Conservation (phyloP, 495 filamentous ascomycete genomes). For the Penicillium bovifimosum region DNA sequence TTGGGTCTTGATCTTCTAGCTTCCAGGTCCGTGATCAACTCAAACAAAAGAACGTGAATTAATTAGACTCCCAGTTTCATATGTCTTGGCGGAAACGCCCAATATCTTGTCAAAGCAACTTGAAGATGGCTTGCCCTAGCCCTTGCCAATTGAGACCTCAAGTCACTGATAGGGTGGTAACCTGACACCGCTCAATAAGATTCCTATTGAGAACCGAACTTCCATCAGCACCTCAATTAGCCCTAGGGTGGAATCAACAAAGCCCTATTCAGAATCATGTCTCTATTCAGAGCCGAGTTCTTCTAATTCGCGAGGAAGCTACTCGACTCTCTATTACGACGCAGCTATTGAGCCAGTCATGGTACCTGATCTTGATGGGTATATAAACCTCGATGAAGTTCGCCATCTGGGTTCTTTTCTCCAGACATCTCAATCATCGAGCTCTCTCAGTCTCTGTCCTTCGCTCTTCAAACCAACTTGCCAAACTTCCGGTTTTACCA, state of each 20-base stretch:
- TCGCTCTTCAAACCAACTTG: constrained; percentile 1
- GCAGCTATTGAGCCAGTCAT: not conserved
- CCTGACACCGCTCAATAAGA: not conserved
- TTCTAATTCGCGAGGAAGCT: constrained; percentile 1
- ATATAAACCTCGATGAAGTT: not conserved
- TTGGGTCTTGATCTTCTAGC: not conserved
- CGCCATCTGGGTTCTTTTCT: not conserved
- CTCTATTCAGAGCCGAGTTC: not conserved
- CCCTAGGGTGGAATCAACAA: not conserved
- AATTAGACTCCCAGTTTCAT: not conserved
- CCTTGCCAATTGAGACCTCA: not conserved
- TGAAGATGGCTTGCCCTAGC: not conserved
- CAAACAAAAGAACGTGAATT: not conserved
- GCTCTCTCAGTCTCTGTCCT: constrained; percentile 12
- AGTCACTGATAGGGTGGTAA: not conserved
- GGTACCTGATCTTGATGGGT: not conserved
- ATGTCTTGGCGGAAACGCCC: not conserved
- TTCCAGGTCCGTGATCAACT: not conserved
- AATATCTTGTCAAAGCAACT: not conserved
- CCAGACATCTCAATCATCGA: constrained; percentile 7
- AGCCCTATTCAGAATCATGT: not conserved
- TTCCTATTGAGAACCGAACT: not conserved
- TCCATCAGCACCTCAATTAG: not conserved
- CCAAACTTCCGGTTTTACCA: constrained; percentile 3
- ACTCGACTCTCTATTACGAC: not conserved